Base-by-base conservation (phyloP, 441 rosid species). In the Pelargonium hybrid region DNA sequence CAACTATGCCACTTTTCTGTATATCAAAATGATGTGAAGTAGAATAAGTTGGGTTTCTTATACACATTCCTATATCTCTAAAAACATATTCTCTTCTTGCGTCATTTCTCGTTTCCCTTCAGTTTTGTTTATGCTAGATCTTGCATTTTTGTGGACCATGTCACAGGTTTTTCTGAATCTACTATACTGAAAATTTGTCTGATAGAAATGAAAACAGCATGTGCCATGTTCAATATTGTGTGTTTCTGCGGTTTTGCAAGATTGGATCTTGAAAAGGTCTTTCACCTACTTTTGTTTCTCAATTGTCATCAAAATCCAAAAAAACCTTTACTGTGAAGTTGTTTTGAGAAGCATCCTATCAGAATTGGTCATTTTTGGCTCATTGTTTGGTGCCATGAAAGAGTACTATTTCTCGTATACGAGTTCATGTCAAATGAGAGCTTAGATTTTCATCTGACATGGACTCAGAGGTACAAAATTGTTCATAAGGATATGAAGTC, bases 391-490 rank as follows among this genome's bases (percentile, higher is more conserved):
- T 81, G 86, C 71, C 84, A 81, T 2, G 82, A 82, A 0, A 71
- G 63, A 43, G 13, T 43, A 29, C 78, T 83, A 43, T 34, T 85
- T 15, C 77, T 83, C 0, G 84, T 85, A 0, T 83, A 83, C 13
- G 85, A 86, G 74, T 79, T 75, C 34, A 76, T 86, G 87, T 78
- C 75, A 4, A 82, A 82, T 43, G 84, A 87, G 10, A 83, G 84
- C 75, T 85, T 82, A 0, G 84, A 84, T 34, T 65, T 21, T 2
- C 82, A 78, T 43, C 71, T 81, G 10, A 50, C 21, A 11, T 78
- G 84, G 84, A 31, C 64, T 0, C 17, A 37, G 1, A 77, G 85
- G 71, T 82, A 73, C 5, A 75, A 48, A 47, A 79, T 82, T 7
- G 45, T 67, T 79, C 85, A 84, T 9, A 54, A 81, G 0, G 80